Conservation (phyloP, 805 yeast genomes). For the Metschnikowia santaceciliae region DNA sequence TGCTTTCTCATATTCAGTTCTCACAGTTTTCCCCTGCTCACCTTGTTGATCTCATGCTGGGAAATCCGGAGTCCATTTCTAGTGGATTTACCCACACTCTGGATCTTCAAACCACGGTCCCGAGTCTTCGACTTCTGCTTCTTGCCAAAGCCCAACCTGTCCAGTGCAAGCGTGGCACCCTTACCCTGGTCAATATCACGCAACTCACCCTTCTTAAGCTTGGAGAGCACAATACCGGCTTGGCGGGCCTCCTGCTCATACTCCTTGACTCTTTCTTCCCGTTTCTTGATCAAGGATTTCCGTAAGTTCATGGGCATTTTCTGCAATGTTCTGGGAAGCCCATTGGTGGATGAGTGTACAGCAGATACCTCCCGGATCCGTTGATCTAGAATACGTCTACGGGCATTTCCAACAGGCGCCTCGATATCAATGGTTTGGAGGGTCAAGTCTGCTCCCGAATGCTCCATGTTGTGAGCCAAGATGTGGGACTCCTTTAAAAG, state of each 20-base stretch:
- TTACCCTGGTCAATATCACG: constrained; percentile 53
- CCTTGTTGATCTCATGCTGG: constrained; percentile 57
- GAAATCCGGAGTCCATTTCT: constrained; percentile 74
- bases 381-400: constrained; percentile 59
- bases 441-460: constrained; percentile 68
- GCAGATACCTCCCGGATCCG: constrained; percentile 47
- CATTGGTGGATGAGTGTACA: constrained; percentile 43
- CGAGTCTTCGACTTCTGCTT: constrained; percentile 43
- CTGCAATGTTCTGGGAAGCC: constrained; percentile 47
- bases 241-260: constrained; percentile 78
- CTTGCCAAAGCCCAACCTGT: constrained; percentile 47
- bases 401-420: constrained; percentile 63
- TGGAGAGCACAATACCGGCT: constrained; percentile 85
- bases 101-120: constrained; percentile 75
- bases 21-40: constrained; percentile 19
- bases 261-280: constrained; percentile 47
- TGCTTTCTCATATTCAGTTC: too few species aligned
- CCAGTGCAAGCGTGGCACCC: constrained; percentile 49
- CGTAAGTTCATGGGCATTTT: constrained; percentile 88
- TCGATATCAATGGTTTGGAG: constrained; percentile 58
- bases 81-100: constrained; percentile 72
- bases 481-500: constrained; percentile 71
- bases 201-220: constrained; percentile 61
- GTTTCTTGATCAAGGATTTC: constrained; percentile 71
- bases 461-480: constrained; percentile 37